phyloP scores from a whole-genome alignment of 768 basidiomycete genomes.

The Amylocystis lapponica region DNA sequence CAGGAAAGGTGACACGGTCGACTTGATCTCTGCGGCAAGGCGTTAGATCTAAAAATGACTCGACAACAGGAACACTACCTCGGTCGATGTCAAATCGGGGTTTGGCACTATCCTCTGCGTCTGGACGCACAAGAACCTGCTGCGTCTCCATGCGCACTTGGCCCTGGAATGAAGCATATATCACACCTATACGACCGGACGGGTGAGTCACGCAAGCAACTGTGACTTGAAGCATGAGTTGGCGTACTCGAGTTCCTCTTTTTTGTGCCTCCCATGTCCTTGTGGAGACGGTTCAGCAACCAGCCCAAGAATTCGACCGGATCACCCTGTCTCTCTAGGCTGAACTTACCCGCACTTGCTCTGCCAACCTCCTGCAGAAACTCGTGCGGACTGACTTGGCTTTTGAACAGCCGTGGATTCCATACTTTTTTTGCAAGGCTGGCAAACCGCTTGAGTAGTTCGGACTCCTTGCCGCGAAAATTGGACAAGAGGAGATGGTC shows the following conservation, averaged over 20 bases:
- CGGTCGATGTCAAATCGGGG: constrained; percentile 93
- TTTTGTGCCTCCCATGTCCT: constrained; percentile 91
- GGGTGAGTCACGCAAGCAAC: constrained; percentile 13
- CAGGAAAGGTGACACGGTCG: constrained; percentile 82
- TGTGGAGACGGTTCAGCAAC: constrained; percentile 90
- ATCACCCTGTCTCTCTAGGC: constrained; percentile 91
- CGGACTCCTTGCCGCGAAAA: constrained; percentile 70
- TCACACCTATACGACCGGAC: constrained; percentile 67
- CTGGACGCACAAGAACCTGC: constrained; percentile 81
- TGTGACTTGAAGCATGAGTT: constrained; percentile 15
- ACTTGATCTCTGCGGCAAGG: constrained; percentile 67
- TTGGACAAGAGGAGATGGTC: constrained; percentile 79
- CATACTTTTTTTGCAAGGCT: constrained; percentile 88
- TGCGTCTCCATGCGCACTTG: constrained; percentile 91
- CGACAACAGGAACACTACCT: constrained; percentile 40
- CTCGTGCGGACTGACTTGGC: constrained; percentile 98
- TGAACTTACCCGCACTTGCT: constrained; percentile 85
- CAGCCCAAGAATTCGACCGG: constrained; percentile 95
- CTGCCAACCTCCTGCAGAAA: constrained; percentile 95
- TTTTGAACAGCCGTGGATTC: constrained; percentile 96
- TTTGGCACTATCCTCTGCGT: constrained; percentile 68
- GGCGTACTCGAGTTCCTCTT: constrained; percentile 86
- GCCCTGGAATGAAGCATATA: constrained; percentile 93
- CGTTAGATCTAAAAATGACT: constrained; percentile 10
- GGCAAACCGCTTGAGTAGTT: constrained; percentile 85